Conservation (phyloP, 331 rosid species). For the Arachis monticola region DNA sequence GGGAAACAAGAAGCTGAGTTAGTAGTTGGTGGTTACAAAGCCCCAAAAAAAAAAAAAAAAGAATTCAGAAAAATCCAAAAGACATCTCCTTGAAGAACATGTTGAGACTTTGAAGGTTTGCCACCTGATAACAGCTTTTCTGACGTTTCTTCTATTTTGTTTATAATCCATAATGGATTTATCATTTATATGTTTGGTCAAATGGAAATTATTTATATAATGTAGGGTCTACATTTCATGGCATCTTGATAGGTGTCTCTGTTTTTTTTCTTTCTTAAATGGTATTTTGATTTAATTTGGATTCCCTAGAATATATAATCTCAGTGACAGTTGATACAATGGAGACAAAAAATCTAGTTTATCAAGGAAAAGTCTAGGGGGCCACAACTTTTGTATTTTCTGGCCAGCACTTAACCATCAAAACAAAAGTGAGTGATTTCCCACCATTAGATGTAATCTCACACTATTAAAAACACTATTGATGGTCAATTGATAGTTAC, state of each 20-base stretch:
- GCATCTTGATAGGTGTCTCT: constrained; percentile 8
- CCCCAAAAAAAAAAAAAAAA: not conserved
- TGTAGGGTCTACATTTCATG: constrained; percentile 31
- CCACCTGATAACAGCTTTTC: constrained; percentile 40
- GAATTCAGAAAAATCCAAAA: constrained; percentile 8
- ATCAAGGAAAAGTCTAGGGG: not conserved
- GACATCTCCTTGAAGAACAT: constrained; percentile 14
- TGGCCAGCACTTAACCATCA: no score
- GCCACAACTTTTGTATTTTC: no score
- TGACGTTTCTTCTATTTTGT: constrained; percentile 31
- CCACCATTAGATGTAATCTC: no score
- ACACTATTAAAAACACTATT: no score
- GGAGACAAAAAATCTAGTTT: not conserved
- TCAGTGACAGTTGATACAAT: constrained; percentile 9
- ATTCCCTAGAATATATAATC: constrained; percentile 11
- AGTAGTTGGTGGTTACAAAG: constrained; percentile 7
- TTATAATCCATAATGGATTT: constrained; percentile 6
- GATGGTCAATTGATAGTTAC: no score
- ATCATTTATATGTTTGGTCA: constrained; percentile 31
- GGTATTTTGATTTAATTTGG: not conserved
- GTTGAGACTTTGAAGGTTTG: constrained; percentile 21
- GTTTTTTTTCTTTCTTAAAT: no score
- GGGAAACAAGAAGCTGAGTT: constrained; percentile 33
- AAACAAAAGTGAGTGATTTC: no score
- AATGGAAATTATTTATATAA: constrained; percentile 16